A percentile compares a stretch with the other conserved stretches of the same genome.
These are phyloP conservation scores for Debaryomycetaceae sp. DNA, from an alignment of 1,139 yeast species.

Conservation along the genomic window DNA sequence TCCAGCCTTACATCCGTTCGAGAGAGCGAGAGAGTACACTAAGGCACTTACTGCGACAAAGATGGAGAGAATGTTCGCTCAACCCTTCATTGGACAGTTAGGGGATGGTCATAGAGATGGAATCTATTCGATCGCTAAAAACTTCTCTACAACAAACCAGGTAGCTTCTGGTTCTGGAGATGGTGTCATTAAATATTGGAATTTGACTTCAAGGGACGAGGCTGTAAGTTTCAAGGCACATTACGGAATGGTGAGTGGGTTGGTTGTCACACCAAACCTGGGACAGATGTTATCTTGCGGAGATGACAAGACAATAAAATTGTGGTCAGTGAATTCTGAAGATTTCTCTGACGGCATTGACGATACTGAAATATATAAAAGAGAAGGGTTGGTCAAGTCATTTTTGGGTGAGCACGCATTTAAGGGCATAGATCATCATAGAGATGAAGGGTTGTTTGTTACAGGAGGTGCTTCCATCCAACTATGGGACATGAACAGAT, in stretches of 20 bases:
- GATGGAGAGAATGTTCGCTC: constrained; percentile 94
- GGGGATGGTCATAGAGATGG: constrained; percentile 97
- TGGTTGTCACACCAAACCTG: constrained; percentile 72
- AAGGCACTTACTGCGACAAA: constrained; percentile 94
- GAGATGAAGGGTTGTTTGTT: constrained; percentile 68
- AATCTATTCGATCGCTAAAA: constrained; percentile 84
- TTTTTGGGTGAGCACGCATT: constrained; percentile 83
- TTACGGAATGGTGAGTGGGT: constrained; percentile 84
- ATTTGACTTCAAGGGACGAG: constrained; percentile 71
- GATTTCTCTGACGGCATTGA: constrained; percentile 37
- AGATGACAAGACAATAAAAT: constrained; percentile 81
- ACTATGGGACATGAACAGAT: constrained; percentile 83
- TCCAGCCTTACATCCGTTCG: constrained; percentile 96
- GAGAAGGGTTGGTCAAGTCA: constrained; percentile 62
- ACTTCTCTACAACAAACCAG: constrained; percentile 64
- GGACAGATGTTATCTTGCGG: constrained; percentile 75
- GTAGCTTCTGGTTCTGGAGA: constrained; percentile 94
- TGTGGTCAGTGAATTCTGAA: constrained; percentile 62
- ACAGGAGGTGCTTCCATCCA: constrained; percentile 91
- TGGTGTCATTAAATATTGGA: constrained; percentile 94
- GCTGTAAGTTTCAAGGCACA: constrained; percentile 81
- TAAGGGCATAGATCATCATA: constrained; percentile 83
- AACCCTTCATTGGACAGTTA: constrained; percentile 92
- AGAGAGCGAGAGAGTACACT: constrained; percentile 94
- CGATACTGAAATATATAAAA: constrained; percentile 36